phyloP scores from a whole-genome alignment of 2,329 filamentous ascomycete species.

The Neonectria faginata region DNA sequence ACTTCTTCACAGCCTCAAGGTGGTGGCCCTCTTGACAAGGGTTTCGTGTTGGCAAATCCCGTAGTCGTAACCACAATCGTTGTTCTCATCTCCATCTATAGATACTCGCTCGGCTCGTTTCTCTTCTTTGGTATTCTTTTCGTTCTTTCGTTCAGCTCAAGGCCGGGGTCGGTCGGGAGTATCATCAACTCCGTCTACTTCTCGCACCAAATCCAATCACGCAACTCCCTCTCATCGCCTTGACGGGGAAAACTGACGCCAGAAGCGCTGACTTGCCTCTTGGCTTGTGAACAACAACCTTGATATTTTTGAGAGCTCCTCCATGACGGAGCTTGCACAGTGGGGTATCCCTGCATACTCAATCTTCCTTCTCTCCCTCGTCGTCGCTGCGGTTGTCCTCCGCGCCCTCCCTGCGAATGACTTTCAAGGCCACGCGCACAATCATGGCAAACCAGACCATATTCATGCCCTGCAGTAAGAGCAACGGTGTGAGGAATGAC shows the following conservation, averaged over 20 bases:
- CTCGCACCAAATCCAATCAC: conserved; percentile 3
- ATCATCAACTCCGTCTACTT: conserved; percentile 1
- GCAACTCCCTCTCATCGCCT: neutral
- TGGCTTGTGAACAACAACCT: neutral
- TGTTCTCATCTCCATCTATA: neutral
- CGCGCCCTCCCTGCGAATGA: conserved; percentile 21
- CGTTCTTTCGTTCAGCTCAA: conserved; percentile 5
- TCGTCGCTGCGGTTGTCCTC: conserved; percentile 31
- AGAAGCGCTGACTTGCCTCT: neutral
- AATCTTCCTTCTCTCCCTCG: conserved; percentile 21
- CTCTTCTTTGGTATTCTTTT: neutral
- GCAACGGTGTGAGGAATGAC: conserved; percentile 24
- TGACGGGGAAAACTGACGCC: conserved; percentile 1
- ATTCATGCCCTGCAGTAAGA: conserved; percentile 25
- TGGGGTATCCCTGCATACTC: neutral
- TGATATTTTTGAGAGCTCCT: neutral
- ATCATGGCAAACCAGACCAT: conserved; percentile 30
- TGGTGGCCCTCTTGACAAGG: neutral
- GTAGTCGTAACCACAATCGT: neutral
- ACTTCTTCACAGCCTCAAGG: neutral
- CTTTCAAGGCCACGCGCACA: conserved; percentile 20
- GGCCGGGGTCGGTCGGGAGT: neutral
- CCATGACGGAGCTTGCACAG: neutral
- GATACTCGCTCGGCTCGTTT: neutral
- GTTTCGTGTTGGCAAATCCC: neutral